phyloP scores from a whole-genome alignment of 345 rosid species.

The Camelina neglecta region DNA sequence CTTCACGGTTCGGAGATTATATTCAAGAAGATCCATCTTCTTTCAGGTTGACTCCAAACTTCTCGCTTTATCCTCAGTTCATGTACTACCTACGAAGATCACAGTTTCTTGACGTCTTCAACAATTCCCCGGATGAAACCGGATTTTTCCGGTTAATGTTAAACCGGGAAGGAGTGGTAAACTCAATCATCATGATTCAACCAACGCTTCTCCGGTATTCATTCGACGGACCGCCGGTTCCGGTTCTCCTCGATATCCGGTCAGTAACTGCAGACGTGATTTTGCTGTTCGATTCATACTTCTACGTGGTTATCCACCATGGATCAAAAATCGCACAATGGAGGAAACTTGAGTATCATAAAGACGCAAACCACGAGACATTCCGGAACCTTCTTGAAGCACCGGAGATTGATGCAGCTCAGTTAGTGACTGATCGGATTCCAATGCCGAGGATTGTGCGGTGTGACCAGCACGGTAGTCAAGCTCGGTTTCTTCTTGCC shows the following conservation, averaged over 20 bases:
- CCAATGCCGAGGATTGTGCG: conserved; percentile 81
- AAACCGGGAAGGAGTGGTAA: conserved; percentile 89
- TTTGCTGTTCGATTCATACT: conserved; percentile 89
- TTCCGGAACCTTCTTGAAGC: conserved; percentile 87
- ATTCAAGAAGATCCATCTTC: conserved; percentile 91
- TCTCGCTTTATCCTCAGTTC: conserved; percentile 95
- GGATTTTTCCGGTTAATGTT: conserved; percentile 85
- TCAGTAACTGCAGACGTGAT: conserved; percentile 78
- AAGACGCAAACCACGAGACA: conserved; percentile 83
- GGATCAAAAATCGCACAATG: conserved; percentile 93
- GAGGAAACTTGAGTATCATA: conserved; percentile 84
- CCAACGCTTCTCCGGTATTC: conserved; percentile 91
- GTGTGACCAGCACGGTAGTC: conserved; percentile 94
- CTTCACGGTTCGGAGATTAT: conserved; percentile 91
- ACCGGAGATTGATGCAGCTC: conserved; percentile 74
- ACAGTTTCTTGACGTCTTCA: conserved; percentile 93
- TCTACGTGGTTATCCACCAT: conserved; percentile 82
- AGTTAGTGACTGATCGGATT: conserved; percentile 68
- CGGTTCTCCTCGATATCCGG: conserved; percentile 89
- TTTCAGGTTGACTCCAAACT: conserved; percentile 80
- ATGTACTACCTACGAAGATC: conserved; percentile 96
- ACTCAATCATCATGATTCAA: conserved; percentile 92
- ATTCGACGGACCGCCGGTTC: conserved; percentile 92
- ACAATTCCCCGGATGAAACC: conserved; percentile 88
- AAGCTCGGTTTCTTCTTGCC: conserved; percentile 97